These are phyloP conservation scores for Geotrichum histeridarum DNA, from an alignment of 1,139 yeast species.

Conservation along the genomic window DNA sequence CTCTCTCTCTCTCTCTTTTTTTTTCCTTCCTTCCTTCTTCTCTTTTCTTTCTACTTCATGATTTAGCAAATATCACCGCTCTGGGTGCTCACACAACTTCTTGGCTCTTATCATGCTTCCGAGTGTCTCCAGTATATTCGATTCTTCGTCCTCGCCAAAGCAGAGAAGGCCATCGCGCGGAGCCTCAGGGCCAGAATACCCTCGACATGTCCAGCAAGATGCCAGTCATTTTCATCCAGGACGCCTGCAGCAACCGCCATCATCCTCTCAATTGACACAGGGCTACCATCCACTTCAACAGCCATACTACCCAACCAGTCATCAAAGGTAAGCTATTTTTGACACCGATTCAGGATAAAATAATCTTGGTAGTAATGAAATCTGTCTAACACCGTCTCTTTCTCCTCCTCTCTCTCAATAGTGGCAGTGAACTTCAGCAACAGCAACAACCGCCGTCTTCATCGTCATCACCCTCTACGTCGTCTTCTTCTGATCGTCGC, in stretches of 20 bases:
- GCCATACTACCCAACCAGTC: too few relatives aligned
- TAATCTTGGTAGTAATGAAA: too few relatives aligned
- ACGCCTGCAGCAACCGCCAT: background rate
- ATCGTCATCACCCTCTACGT: constrained; percentile 1
- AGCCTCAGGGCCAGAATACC: too few relatives aligned
- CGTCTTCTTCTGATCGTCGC: constrained; percentile 6
- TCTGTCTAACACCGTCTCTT: too few relatives aligned
- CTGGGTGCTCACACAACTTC: too few relatives aligned
- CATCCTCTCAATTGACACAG: background rate
- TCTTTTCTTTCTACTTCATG: background rate
- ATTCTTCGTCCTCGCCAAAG: constrained; percentile 1
- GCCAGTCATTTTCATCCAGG: background rate
- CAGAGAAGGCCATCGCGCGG: background rate
- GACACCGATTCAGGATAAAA: too few relatives aligned
- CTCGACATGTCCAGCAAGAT: background rate
- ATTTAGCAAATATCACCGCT: background rate
- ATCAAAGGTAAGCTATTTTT: too few relatives aligned
- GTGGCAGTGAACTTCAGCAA: background rate
- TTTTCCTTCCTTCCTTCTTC: background rate
- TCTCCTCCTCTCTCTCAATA: too few relatives aligned
- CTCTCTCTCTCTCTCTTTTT: constrained; percentile 1
- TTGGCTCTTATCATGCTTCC: constrained; percentile 10
- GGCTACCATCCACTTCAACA: too few relatives aligned
- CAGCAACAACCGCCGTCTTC: constrained; percentile 1
- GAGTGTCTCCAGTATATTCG: constrained; percentile 13